Evolutionary conservation across 345 rosid species (phyloP).

Genomic region (Gossypium stocksii): DNA sequence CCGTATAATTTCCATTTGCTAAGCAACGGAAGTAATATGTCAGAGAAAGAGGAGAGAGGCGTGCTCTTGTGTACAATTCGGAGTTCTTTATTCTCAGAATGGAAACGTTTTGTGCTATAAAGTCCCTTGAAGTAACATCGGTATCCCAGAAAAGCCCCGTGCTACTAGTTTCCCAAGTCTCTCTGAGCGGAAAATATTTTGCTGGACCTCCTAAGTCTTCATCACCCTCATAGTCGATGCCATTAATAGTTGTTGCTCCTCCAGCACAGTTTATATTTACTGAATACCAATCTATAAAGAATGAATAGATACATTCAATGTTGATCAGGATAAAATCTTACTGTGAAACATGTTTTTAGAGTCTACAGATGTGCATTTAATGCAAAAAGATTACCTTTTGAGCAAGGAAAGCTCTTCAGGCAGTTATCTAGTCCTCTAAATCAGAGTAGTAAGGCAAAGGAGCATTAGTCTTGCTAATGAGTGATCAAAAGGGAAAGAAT

Average conservation of each 20-base stretch:
- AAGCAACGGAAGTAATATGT: conserved; percentile 52
- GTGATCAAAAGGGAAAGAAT: not conserved
- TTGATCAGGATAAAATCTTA: not conserved
- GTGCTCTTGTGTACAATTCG: conserved; percentile 41
- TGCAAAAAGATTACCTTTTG: conserved; percentile 14
- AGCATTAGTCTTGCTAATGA: not conserved
- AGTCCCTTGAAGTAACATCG: not conserved
- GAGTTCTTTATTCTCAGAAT: conserved; percentile 11
- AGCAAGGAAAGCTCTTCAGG: conserved; percentile 14
- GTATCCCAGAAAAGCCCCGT: conserved; percentile 54
- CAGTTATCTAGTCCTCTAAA: conserved; percentile 11
- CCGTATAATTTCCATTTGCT: conserved; percentile 45
- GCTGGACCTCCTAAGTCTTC: conserved; percentile 31
- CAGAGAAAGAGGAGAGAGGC: conserved; percentile 45
- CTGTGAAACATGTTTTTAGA: not conserved
- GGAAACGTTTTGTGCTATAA: conserved; percentile 15
- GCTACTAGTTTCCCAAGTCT: conserved; percentile 50
- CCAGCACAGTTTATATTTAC: conserved; percentile 53
- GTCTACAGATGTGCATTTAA: not conserved
- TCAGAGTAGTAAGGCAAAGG: not conserved
- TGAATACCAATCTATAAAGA: conserved; percentile 23
- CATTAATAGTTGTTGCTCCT: conserved; percentile 18
- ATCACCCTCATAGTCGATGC: conserved; percentile 37
- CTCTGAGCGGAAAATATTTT: conserved; percentile 19
- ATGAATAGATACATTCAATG: not conserved